Evolutionary conservation across 805 yeast genomes (phyloP).

Genomic region (Starmera quercuum): DNA sequence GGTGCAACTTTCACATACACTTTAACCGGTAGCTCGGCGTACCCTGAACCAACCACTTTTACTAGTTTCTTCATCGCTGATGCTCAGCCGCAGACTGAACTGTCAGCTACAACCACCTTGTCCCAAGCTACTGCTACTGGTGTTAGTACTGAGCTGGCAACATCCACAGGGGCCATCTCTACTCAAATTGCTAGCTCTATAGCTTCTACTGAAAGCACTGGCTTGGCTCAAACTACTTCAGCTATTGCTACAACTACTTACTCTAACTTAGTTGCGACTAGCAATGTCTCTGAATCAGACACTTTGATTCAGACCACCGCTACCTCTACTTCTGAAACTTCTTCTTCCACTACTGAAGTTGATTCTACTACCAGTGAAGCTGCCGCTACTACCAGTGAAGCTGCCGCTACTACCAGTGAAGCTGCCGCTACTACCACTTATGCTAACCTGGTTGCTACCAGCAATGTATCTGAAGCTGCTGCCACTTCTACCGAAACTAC

Average conservation of each 20-base stretch:
- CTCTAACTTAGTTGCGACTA: slow-evolving; percentile 10
- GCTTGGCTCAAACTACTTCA: slow-evolving; percentile 8
- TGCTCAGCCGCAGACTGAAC: slow-evolving; percentile 5
- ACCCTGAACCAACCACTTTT: slow-evolving; percentile 28
- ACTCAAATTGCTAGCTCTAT: slow-evolving; percentile 4
- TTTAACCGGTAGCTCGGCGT: slow-evolving; percentile 23
- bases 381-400: slow-evolving; percentile 7
- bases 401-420: slow-evolving; percentile 10
- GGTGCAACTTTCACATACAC: slow-evolving; percentile 31
- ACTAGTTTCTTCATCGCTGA: slow-evolving; percentile 17
- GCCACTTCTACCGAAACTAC: slow-evolving; percentile 7
- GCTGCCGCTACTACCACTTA: slow-evolving; percentile 14
- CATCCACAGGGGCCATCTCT: slow-evolving; percentile 1
- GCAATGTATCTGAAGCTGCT: slow-evolving; percentile 3
- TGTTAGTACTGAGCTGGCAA: slow-evolving; percentile 15
- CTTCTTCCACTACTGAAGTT: slow-evolving; percentile 6
- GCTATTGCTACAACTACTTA: slow-evolving; percentile 9
- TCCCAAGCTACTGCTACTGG: slow-evolving; percentile 2
- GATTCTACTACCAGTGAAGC: slow-evolving; percentile 6
- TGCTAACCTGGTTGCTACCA: slow-evolving; percentile 2
- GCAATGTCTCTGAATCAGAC: slow-evolving; percentile 4
- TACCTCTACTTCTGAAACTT: slow-evolving; percentile 1
- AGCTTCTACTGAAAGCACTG: slow-evolving; percentile 5
- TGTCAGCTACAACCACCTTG: slow-evolving; percentile 3
- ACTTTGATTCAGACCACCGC: slow-evolving; percentile 5